Base-by-base conservation (phyloP, 2,329 filamentous ascomycete genomes). In the Trichoderma arundinaceum region DNA sequence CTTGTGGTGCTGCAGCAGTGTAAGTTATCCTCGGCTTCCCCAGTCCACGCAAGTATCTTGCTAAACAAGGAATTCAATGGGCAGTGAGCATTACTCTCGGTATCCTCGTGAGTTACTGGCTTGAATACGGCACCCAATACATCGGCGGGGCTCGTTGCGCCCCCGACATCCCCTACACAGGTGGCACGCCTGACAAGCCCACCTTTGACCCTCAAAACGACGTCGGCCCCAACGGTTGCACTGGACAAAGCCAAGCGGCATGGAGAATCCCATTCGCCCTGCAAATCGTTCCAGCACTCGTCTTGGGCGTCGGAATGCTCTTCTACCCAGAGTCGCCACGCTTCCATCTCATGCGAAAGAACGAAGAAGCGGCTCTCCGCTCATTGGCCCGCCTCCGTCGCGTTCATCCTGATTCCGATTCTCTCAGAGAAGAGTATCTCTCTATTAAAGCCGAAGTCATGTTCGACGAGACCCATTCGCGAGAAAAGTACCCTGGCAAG, bases 211-310 rank as follows among this genome's bases (percentile, higher is more conserved):
- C 80, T 3, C 76, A 73, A 61, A 72, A 70, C 44, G 80, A 81
- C 68, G 77, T 81, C 46, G 79, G 77, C 4, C 69, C 71, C 52
- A 70, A 74, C 39, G 80, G 75, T 46, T 84, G 81, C 62, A 75
- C 75, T 0, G 81, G 81, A 0, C 82, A 83, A 66, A 81, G 78
- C 12, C 68, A 77, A 12, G 74, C 74, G 1, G 71, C 81, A 4
- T 85, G 83, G 74, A 76, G 82, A 10, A 77, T 84, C 12, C 83
- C 83, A 0, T 78, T 84, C 54, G 81, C 77, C 1, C 68, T 84
- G 17, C 83, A 85, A 69, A 86, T 88, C 64, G 70, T 80, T 0
- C 88, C 85, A 74, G 82, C 85, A 2, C 68, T 88, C 12, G 78
- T 89, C 41, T 78, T 89, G 1, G 78, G 83, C 7, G 66, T 74